Percentiles rank a stretch among this genome's conserved stretches.
Evolutionary conservation across 2,329 filamentous ascomycete genomes (phyloP).

Genomic region (Phialophora expanda): DNA sequence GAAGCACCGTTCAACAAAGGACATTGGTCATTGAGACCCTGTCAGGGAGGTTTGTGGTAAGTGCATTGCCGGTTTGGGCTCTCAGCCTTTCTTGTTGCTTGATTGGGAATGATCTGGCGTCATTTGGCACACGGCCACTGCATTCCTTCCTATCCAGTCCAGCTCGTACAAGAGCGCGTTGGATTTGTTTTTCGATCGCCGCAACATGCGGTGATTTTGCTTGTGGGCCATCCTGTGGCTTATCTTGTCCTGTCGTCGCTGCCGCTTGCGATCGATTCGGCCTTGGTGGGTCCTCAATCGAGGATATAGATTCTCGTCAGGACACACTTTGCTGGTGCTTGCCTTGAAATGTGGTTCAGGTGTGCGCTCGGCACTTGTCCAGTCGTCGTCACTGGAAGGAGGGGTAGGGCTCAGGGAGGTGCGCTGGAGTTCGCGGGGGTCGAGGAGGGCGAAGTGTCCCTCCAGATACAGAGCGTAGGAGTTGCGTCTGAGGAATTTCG

Average conservation of each 20-base stretch:
- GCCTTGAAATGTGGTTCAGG: conserved; percentile 14
- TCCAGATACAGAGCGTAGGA: conserved; percentile 23
- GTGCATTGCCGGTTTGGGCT: conserved; percentile 2
- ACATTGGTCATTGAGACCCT: conserved; percentile 1
- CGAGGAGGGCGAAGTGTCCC: conserved; percentile 24
- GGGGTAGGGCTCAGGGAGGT: conserved; percentile 25
- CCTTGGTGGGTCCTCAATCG: conserved; percentile 1
- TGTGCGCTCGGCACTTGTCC: conserved; percentile 21
- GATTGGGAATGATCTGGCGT: conserved; percentile 9
- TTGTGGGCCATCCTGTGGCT: conserved; percentile 12
- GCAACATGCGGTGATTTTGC: conserved; percentile 21
- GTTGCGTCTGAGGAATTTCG: conserved; percentile 28
- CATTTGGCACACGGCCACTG: conserved; percentile 21
- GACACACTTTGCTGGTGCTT: conserved; percentile 12
- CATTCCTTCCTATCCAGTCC: conserved; percentile 23
- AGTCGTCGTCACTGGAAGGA: conserved; percentile 22
- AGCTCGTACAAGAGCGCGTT: conserved; percentile 22
- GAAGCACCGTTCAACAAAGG: background rate
- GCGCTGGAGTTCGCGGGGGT: conserved; percentile 25
- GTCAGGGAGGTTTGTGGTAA: background rate
- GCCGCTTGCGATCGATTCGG: conserved; percentile 16
- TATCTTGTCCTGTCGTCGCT: conserved; percentile 15
- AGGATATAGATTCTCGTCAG: background rate
- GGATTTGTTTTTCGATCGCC: conserved; percentile 14
- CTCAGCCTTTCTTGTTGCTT: conserved; percentile 21